Base-by-base conservation (phyloP, 345 rosid species). In the Bruguiera gymnorhiza region DNA sequence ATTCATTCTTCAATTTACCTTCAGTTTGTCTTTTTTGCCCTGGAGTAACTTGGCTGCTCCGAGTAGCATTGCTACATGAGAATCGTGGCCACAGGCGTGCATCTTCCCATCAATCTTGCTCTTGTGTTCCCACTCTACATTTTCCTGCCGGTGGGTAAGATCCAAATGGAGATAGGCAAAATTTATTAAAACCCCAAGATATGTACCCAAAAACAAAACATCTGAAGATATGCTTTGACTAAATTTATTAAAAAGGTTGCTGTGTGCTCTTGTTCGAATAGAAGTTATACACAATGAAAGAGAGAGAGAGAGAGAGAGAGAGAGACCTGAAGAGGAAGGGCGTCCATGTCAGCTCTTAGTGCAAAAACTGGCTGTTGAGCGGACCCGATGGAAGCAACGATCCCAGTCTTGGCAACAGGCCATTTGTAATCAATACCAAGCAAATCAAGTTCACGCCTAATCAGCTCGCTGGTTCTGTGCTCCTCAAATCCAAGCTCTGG, bases 71-170 rank as follows among this genome's bases (percentile, higher is more conserved):
- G 95, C 85, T 9, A 88, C 92, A 65, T 90, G 93, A 76, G 88
- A 70, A 79, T 90, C 96, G 66, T 90, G 93, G 64, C 91, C 93
- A 75, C 96, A 88, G 26, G 96, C 96, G 73, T 90, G 96, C 93
- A 90, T 88, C 81, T 81, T 86, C 6, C 93, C 89, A 61, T 86
- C 74, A 0, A 82, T 76, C 83, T 84, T 85, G 81, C 96, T 88
- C 82, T 85, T 88, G 73, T 76, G 76, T 75, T 85, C 91, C 93
- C 91, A 90, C 31, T 90, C 96, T 48, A 88, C 91, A 18, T 81
- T 53, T 85, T 90, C 96, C 96, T 90, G 57, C 53, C 19, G 57
- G 11, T 5, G 16, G 20, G 43, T 29, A 68, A 30, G 4, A 5
- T 30, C 1, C 24, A 4, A 32, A 37, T 31, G 34, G 18, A 20